phyloP scores from a whole-genome alignment of 225 moss, liverwort and hornwort species.

The Polytrichum formosum region DNA sequence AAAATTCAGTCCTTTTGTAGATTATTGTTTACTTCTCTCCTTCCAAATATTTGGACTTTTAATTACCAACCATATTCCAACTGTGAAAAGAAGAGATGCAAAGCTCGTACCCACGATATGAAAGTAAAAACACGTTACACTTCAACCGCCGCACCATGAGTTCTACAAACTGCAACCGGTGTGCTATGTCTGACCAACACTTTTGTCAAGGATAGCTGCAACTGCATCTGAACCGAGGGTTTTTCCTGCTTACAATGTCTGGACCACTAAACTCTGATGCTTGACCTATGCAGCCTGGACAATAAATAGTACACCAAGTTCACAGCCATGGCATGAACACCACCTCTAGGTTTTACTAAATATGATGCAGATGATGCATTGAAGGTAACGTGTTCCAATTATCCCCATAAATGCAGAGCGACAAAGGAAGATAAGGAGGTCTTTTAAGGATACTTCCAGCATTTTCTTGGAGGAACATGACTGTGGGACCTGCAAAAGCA shows the following conservation, averaged over 20 bases:
- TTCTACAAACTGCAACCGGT: conserved; percentile 80
- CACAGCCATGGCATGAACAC: too few species aligned
- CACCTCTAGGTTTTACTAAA: too few species aligned
- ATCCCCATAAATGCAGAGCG: too few species aligned
- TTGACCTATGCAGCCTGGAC: too few species aligned
- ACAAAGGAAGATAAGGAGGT: neutral
- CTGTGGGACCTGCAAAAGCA: conserved; percentile 75
- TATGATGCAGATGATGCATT: too few species aligned
- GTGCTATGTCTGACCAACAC: conserved; percentile 71
- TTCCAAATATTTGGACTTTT: too few species aligned
- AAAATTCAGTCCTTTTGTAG: too few species aligned
- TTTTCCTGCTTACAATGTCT: neutral
- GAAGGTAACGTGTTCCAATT: too few species aligned
- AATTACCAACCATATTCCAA: too few species aligned
- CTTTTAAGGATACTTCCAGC: conserved; percentile 88
- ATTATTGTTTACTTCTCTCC: too few species aligned
- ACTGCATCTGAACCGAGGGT: neutral
- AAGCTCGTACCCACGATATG: conserved; percentile 74
- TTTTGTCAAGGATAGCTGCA: neutral
- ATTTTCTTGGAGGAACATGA: conserved; percentile 92
- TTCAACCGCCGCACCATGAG: conserved; percentile 62
- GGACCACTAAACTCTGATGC: too few species aligned
- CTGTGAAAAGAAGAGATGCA: neutral
- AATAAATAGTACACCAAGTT: too few species aligned
- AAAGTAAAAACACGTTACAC: conserved; percentile 92